phyloP scores from a whole-genome alignment of 2,329 filamentous ascomycete genomes.

The Lachnellula cervina region DNA sequence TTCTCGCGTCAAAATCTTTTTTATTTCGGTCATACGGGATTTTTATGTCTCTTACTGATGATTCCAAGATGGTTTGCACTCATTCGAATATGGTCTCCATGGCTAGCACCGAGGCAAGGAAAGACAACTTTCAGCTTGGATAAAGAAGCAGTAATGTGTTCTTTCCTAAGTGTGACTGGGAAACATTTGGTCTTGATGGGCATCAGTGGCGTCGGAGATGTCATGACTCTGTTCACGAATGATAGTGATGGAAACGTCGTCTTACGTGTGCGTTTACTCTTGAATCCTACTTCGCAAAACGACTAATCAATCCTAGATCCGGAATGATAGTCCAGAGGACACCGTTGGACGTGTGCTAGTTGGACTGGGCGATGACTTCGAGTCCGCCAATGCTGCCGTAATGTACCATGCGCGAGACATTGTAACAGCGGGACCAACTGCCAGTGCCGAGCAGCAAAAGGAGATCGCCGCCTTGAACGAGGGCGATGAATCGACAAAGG shows the following conservation, averaged over 20 bases:
- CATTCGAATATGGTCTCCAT: slow-evolving; percentile 73
- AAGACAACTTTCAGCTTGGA: slow-evolving; percentile 60
- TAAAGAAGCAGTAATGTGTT: slow-evolving; percentile 72
- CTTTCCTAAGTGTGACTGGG: slow-evolving; percentile 69
- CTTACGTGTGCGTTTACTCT: slow-evolving; percentile 48
- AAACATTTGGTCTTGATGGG: slow-evolving; percentile 73
- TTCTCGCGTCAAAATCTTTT: neutral
- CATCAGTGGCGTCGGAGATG: slow-evolving; percentile 67
- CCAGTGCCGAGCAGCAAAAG: slow-evolving; percentile 39
- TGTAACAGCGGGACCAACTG: slow-evolving; percentile 43
- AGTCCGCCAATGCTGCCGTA: slow-evolving; percentile 70
- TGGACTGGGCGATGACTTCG: slow-evolving; percentile 67
- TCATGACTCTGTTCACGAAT: slow-evolving; percentile 65
- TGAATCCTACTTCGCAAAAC: slow-evolving; percentile 4
- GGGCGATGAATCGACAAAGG: slow-evolving; percentile 42
- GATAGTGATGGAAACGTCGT: slow-evolving; percentile 60
- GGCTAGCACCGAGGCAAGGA: slow-evolving; percentile 86
- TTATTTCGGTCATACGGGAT: neutral
- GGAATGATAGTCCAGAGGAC: slow-evolving; percentile 59
- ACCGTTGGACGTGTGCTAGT: slow-evolving; percentile 61
- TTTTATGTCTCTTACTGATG: slow-evolving; percentile 10
- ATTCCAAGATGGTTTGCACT: slow-evolving; percentile 69
- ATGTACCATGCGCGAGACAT: slow-evolving; percentile 82
- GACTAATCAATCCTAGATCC: slow-evolving; percentile 38
- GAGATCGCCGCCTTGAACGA: slow-evolving; percentile 44